These are phyloP conservation scores for Leccinum obscurum DNA, from an alignment of 768 basidiomycete species.

Conservation along the genomic window DNA sequence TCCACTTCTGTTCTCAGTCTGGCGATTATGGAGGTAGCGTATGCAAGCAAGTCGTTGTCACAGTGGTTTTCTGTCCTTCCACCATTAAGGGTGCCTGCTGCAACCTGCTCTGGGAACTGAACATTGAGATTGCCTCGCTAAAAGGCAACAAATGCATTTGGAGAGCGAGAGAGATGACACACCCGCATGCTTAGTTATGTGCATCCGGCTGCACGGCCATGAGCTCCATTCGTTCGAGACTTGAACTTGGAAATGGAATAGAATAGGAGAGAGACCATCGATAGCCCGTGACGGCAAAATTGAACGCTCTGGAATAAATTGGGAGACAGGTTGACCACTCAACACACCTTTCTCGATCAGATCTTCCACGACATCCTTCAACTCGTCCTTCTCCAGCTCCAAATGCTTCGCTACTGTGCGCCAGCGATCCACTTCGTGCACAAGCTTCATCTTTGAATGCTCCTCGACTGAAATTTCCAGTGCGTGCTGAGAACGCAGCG, in stretches of 20 bases:
- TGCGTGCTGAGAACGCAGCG: constrained; percentile 39
- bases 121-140: constrained; percentile 23
- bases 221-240: constrained; percentile 42
- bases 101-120: constrained; percentile 22
- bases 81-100: background rate
- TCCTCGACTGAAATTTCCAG: constrained; percentile 40
- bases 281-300: constrained; percentile 1
- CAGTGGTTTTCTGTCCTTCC: background rate
- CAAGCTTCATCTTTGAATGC: constrained; percentile 35
- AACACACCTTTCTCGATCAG: constrained; percentile 61
- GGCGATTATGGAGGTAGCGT: constrained; percentile 46
- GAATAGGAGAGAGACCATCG: background rate
- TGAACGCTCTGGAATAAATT: background rate
- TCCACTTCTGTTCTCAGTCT: constrained; percentile 45
- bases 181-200: constrained; percentile 45
- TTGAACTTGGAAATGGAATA: constrained; percentile 39
- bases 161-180: constrained; percentile 20
- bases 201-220: constrained; percentile 48
- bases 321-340: background rate
- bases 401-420: constrained; percentile 31
- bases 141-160: constrained; percentile 16
- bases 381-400: constrained; percentile 52
- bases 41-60: constrained; percentile 36
- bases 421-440: constrained; percentile 40
- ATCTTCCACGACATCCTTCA: constrained; percentile 52